phyloP scores from a whole-genome alignment of 148 eudicot species.

The Cornus florida region DNA sequence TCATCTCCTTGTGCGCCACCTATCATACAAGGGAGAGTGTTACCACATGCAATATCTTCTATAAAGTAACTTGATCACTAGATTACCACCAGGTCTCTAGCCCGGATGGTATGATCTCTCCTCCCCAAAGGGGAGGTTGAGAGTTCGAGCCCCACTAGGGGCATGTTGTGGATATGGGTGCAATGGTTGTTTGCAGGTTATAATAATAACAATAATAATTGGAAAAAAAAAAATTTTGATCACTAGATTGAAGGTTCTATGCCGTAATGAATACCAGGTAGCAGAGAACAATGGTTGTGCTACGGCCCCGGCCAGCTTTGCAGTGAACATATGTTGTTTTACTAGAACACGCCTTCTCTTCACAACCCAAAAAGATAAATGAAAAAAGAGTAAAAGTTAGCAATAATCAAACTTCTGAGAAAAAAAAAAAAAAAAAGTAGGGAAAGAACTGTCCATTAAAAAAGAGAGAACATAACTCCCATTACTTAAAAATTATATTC shows the following conservation, averaged over 20 bases:
- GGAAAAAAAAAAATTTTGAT: neutral
- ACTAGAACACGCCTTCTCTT: constrained; percentile 66
- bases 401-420: neutral
- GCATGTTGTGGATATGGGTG: too few species aligned
- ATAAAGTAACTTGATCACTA: neutral
- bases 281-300: constrained; percentile 86
- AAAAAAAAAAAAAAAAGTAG: neutral
- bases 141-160: too few species aligned
- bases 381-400: neutral
- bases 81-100: neutral
- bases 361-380: constrained; percentile 9
- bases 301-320: constrained; percentile 94
- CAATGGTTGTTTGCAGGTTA: too few species aligned
- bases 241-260: neutral
- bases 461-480: neutral
- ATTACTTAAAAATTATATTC: neutral
- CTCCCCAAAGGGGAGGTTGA: too few species aligned
- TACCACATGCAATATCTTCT: neutral
- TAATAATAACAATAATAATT: too few species aligned
- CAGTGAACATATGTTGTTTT: constrained; percentile 83
- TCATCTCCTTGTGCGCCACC: constrained; percentile 60
- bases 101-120: too few species aligned
- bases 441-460: neutral
- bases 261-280: constrained; percentile 51
- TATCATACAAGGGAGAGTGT: constrained; percentile 11